Evolutionary conservation across 2,329 filamentous ascomycete species (phyloP).

Genomic region (Fusarium bulbicola): DNA sequence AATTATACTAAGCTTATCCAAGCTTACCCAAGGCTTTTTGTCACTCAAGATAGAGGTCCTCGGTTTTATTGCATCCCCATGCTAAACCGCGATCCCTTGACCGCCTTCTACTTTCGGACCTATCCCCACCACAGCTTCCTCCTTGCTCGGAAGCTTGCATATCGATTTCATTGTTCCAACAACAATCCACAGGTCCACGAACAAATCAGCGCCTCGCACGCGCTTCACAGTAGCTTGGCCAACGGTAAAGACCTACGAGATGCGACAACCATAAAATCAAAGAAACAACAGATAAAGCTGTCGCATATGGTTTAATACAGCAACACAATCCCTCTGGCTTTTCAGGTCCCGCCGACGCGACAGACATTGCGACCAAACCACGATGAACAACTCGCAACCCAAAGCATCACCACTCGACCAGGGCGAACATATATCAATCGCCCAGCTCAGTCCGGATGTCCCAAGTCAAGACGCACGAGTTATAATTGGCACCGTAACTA

Average conservation of each 20-base stretch:
- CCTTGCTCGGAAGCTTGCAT: slow-evolving; percentile 26
- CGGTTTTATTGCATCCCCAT: too few species aligned
- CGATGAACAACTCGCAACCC: slow-evolving; percentile 40
- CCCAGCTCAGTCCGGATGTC: slow-evolving; percentile 62
- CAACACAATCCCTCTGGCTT: background rate
- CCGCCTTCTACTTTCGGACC: slow-evolving; percentile 33
- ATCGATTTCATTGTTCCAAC: slow-evolving; percentile 11
- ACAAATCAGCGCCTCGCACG: slow-evolving; percentile 6
- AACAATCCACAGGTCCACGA: background rate
- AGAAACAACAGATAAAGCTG: background rate
- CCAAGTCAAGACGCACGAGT: slow-evolving; percentile 51
- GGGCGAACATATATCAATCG: slow-evolving; percentile 60
- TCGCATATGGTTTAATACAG: slow-evolving; percentile 17
- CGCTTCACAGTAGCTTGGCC: slow-evolving; percentile 1
- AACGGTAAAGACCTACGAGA: background rate
- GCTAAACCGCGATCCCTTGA: background rate
- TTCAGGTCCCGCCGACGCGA: slow-evolving; percentile 30
- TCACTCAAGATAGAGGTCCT: too few species aligned
- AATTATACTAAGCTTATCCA: too few species aligned
- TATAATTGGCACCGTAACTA: slow-evolving; percentile 78
- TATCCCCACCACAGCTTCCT: slow-evolving; percentile 30
- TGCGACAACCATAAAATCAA: background rate
- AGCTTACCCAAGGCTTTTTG: too few species aligned
- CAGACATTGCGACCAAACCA: slow-evolving; percentile 22
- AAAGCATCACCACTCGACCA: slow-evolving; percentile 38